Evolutionary conservation across 2,329 filamentous ascomycete genomes (phyloP), one percentile per base, ranked within the genome.

Genomic region (Aureobasidium melanogenum): DNA sequence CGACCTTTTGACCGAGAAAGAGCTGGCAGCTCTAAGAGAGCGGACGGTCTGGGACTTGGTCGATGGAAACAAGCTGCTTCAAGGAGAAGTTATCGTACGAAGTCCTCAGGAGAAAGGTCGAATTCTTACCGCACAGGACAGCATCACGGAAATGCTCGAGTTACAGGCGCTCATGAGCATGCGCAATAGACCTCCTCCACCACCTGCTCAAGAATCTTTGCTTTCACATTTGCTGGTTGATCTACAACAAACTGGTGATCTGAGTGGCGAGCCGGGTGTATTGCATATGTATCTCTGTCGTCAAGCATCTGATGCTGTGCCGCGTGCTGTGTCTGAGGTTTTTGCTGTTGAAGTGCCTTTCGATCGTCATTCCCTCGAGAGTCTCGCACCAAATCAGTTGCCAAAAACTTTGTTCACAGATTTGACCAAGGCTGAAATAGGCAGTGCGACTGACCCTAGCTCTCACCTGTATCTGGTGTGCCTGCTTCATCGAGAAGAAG

Each of bases 141-240:
- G 92, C 0, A 89, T 94, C 4, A 88, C 97, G 30, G 89, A 96
- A 62, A 84, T 97, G 66, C 93, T 93, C 7, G 91, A 86, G 71
- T 79, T 97, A 61, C 95, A 99, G 76, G 95, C 94, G 5, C 84
- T 92, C 70, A 99, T 99, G 94, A 96, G 91, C 73, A 82, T 97
- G 68, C 80, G 99, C 48, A 88, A 96, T 62, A 88, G 89, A 67
- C 84, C 87, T n/a, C 92, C 91, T 0, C 82, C 84, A 22, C 79
- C 84, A 4, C 78, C 83, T 10, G 75, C 84, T 17, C 91, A 88
- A 67, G 80, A 91, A 67, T 81, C 87, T 54, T 86, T 89, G 38
- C 77, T 96, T 58, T 89, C 96, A 70, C 88, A 97, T 67, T 75
- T 95, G 5, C 79, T 96, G 62, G 82, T 97, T 32, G 91, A 96